These are phyloP conservation scores for Alternaria brassicicola DNA, from an alignment of 2,329 filamentous ascomycete genomes.

Conservation along the genomic window DNA sequence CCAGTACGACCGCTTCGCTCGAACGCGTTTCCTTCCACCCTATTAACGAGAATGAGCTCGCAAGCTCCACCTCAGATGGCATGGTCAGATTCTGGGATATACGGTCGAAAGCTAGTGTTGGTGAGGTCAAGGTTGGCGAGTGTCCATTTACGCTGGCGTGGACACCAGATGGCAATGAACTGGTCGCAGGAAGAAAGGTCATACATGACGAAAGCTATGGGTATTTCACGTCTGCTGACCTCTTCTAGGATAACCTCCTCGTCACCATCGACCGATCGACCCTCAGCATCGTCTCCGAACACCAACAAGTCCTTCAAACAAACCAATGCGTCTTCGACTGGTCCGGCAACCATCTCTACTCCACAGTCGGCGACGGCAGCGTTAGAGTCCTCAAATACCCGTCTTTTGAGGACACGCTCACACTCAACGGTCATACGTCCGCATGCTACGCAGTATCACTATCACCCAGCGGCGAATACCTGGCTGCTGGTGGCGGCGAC, in stretches of 20 bases:
- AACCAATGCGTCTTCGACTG: conserved; percentile 79
- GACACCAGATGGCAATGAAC: conserved; percentile 71
- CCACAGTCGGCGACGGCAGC: conserved; percentile 73
- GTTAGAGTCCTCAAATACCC: conserved; percentile 67
- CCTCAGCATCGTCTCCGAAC: conserved; percentile 61
- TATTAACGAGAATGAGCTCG: conserved; percentile 75
- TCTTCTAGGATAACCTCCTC: conserved; percentile 63
- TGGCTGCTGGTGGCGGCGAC: conserved; percentile 78
- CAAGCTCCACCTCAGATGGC: conserved; percentile 75
- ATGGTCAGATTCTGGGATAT: conserved; percentile 82
- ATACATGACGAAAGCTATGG: conserved; percentile 21
- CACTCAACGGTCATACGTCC: conserved; percentile 74
- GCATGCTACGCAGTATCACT: conserved; percentile 72
- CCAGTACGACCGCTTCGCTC: conserved; percentile 56
- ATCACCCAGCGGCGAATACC: conserved; percentile 71
- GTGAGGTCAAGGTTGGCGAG: conserved; percentile 66
- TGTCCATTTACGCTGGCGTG: conserved; percentile 75
- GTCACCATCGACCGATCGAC: conserved; percentile 67
- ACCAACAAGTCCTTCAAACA: conserved; percentile 68
- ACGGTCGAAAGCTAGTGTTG: conserved; percentile 71
- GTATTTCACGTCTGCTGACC: background rate
- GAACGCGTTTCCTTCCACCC: conserved; percentile 82
- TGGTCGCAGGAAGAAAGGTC: conserved; percentile 77
- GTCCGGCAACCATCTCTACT: conserved; percentile 71
- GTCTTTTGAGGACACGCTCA: conserved; percentile 56